Conservation (phyloP, 2,329 filamentous ascomycete genomes). For the Teratosphaeria pseudoeucalypti region DNA sequence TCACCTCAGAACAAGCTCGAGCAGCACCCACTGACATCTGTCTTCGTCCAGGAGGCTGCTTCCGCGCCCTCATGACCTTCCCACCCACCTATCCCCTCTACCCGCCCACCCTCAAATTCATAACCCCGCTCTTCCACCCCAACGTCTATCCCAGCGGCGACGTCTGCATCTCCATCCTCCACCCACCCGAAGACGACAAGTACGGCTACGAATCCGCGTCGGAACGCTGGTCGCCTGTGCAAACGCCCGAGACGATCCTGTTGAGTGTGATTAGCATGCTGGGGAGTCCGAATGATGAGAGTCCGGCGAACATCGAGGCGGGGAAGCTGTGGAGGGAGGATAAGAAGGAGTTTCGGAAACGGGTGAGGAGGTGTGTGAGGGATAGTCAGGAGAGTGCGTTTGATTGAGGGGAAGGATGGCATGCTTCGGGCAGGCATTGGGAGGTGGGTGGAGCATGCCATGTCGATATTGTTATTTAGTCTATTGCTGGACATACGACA, state of each 20-base stretch:
- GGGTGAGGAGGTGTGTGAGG: slow-evolving; percentile 67
- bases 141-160: slow-evolving; percentile 82
- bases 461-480: background rate
- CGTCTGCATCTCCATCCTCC: slow-evolving; percentile 94
- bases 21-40: background rate
- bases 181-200: slow-evolving; percentile 87
- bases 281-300: slow-evolving; percentile 87
- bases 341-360: slow-evolving; percentile 63
- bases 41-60: slow-evolving; percentile 65
- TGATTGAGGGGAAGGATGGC: slow-evolving; percentile 15
- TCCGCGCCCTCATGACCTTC: slow-evolving; percentile 75
- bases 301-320: slow-evolving; percentile 88
- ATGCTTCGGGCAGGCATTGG: background rate
- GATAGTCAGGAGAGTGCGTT: slow-evolving; percentile 57
- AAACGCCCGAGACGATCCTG: slow-evolving; percentile 89
- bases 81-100: slow-evolving; percentile 76
- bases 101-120: slow-evolving; percentile 82
- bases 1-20: background rate
- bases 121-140: slow-evolving; percentile 80
- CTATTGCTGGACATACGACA: background rate
- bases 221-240: slow-evolving; percentile 91
- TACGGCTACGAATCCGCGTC: slow-evolving; percentile 84
- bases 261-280: slow-evolving; percentile 88
- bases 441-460: background rate
- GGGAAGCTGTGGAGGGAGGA: slow-evolving; percentile 81